Evolutionary conservation across 202 grass and related monocot genomes (phyloP).

Genomic region (Tripidium arundinaceum): DNA sequence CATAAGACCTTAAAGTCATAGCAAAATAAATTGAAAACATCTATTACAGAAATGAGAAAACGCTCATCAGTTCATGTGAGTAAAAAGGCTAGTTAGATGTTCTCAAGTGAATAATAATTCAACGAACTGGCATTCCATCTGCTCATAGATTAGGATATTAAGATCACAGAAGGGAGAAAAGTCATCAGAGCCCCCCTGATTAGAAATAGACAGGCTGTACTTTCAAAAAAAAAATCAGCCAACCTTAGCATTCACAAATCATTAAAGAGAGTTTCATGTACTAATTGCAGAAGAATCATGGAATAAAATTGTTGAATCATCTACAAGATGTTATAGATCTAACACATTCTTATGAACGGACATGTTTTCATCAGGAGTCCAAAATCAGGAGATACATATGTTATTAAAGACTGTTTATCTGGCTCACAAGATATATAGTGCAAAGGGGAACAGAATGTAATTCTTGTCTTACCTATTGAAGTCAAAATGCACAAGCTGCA

Average conservation of each 20-base stretch:
- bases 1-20: neutral
- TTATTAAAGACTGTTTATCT: slow-evolving; percentile 8
- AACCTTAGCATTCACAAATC: neutral
- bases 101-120: too few relatives aligned
- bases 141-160: too few relatives aligned
- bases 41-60: neutral
- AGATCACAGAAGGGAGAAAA: too few relatives aligned
- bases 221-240: too few relatives aligned
- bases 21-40: neutral
- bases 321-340: neutral
- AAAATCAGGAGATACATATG: neutral
- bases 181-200: too few relatives aligned
- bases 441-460: neutral
- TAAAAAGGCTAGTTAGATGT: neutral
- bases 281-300: slow-evolving; percentile 3
- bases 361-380: neutral
- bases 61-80: neutral
- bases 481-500: slow-evolving; percentile 97
- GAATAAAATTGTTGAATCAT: neutral
- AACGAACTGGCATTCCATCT: too few relatives aligned
- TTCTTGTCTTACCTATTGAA: slow-evolving; percentile 82
- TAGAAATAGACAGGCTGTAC: too few relatives aligned
- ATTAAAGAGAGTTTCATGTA: neutral
- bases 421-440: neutral
- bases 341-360: neutral